Percentiles rank a stretch among this genome's conserved stretches.
These are phyloP conservation scores for Rhytidiadelphus loreus DNA, from an alignment of 225 moss, liverwort and hornwort species.

Conservation along the genomic window DNA sequence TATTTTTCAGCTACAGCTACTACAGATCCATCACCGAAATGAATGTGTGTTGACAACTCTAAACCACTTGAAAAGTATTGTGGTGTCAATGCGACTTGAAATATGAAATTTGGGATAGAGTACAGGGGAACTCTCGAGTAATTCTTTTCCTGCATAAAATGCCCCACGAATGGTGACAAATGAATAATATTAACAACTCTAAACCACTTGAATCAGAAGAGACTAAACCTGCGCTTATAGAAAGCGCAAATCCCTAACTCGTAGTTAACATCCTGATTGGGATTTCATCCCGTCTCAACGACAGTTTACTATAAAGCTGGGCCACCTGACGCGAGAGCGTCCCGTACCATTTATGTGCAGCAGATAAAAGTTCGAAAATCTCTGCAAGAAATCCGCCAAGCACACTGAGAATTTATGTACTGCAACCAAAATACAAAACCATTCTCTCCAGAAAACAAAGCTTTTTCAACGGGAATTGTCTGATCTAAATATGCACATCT, in stretches of 20 bases:
- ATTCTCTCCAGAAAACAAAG: not conserved
- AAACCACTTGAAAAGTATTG: not conserved
- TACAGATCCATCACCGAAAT: not conserved
- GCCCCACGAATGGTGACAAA: not conserved
- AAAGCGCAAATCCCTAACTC: not conserved
- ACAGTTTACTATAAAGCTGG: not conserved
- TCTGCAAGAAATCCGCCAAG: constrained; percentile 15
- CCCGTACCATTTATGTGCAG: constrained; percentile 19
- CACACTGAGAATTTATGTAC: not conserved
- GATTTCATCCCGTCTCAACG: not conserved
- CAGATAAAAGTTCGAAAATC: constrained; percentile 19
- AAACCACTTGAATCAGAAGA: not conserved
- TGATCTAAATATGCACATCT: not conserved
- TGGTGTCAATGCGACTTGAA: not conserved
- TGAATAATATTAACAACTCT: not conserved
- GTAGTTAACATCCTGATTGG: not conserved
- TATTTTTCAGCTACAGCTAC: not conserved
- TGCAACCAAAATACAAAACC: not conserved
- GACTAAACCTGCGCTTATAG: not conserved
- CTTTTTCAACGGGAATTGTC: not conserved
- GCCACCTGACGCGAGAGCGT: constrained; percentile 1
- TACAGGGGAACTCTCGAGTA: not conserved
- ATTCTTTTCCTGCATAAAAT: not conserved
- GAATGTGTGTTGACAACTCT: not conserved
- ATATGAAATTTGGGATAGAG: not conserved